Evolutionary conservation across 2,329 filamentous ascomycete genomes (phyloP).

Genomic region (Ambrosiella cleistominuta): DNA sequence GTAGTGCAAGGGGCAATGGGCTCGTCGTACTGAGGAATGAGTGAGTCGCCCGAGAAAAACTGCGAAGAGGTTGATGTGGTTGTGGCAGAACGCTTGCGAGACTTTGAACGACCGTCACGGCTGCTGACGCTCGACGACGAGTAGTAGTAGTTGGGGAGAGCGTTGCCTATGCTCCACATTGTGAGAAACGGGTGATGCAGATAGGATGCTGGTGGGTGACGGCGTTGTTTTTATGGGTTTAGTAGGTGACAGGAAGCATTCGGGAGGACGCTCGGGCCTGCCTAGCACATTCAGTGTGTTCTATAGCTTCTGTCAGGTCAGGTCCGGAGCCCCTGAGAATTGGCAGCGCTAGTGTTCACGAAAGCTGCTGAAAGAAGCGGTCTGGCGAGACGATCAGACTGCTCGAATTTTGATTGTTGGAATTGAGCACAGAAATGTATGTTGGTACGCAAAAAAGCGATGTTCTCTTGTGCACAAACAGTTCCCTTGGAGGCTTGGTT

Average conservation of each 20-base stretch:
- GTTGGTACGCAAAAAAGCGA: no score
- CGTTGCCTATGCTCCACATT: constrained; percentile 12
- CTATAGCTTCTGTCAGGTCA: background rate
- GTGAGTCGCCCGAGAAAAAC: constrained; percentile 3
- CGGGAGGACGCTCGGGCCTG: background rate
- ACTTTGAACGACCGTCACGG: constrained; percentile 8
- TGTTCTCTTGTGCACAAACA: no score
- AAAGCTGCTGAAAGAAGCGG: background rate
- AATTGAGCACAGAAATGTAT: no score
- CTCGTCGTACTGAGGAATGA: constrained; percentile 9
- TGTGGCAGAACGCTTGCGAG: constrained; percentile 10
- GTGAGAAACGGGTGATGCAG: background rate
- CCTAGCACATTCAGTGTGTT: background rate
- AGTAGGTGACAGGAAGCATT: background rate
- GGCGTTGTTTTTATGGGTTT: background rate
- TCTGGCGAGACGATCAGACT: background rate
- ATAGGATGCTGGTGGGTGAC: background rate
- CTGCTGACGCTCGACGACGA: constrained; percentile 7
- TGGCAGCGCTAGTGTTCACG: background rate
- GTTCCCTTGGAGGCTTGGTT: background rate
- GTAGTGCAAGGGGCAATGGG: background rate
- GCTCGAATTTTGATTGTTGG: background rate
- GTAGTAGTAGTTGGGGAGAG: constrained; percentile 11
- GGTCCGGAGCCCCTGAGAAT: background rate
- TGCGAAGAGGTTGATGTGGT: background rate